These are phyloP conservation scores for Thuidium tamariscinum DNA, from an alignment of 225 moss, liverwort and hornwort genomes.

Conservation along the genomic window DNA sequence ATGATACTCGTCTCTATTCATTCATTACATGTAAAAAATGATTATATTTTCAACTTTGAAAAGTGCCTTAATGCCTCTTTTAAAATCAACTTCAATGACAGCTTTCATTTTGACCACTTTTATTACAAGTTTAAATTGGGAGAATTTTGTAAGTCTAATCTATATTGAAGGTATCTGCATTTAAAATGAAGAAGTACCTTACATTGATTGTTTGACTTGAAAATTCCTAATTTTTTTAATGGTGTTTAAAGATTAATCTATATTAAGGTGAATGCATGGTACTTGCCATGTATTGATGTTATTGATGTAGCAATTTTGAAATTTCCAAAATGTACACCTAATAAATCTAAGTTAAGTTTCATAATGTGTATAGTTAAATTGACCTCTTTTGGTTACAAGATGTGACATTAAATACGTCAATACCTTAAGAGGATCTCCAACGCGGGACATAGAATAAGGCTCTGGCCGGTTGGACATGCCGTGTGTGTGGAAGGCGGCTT, in stretches of 20 bases:
- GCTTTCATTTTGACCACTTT: background rate
- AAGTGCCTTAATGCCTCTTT: background rate
- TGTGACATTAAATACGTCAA: background rate
- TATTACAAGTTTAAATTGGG: background rate
- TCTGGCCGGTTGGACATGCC: too few relatives aligned
- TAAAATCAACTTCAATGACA: background rate
- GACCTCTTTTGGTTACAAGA: accelerated
- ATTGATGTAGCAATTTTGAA: background rate
- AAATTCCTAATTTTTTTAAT: background rate
- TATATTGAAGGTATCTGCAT: background rate
- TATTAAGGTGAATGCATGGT: background rate
- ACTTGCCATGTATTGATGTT: accelerated
- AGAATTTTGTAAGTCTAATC: background rate
- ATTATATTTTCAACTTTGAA: background rate
- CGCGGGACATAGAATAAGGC: too few relatives aligned
- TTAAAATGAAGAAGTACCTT: background rate
- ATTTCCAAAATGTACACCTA: background rate
- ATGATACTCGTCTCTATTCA: background rate
- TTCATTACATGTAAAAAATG: background rate
- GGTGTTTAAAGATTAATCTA: background rate
- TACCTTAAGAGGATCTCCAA: too few relatives aligned
- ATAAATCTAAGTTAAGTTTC: background rate
- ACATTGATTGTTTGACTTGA: background rate
- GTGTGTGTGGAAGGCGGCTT: too few relatives aligned
- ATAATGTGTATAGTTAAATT: background rate